Conservation (phyloP, 768 basidiomycete species). For the Lentinula sp. region DNA sequence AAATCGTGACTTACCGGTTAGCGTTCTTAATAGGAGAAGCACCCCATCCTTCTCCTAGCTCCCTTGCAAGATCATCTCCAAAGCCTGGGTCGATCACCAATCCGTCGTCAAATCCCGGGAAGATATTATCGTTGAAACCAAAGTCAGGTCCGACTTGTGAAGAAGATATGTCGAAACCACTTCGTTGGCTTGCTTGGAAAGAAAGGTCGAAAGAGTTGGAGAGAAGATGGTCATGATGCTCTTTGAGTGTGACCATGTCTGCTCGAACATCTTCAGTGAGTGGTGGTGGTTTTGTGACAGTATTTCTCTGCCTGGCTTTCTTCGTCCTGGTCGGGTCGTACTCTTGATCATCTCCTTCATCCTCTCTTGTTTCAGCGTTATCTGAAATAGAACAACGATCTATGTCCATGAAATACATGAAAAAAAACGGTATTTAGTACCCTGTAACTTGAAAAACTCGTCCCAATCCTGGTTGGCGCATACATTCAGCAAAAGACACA, state of each 20-base stretch:
- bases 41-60: slow-evolving; percentile 71
- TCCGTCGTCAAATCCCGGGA: slow-evolving; percentile 46
- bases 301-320: slow-evolving; percentile 18
- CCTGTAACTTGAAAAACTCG: slow-evolving; percentile 43
- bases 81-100: slow-evolving; percentile 54
- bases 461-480: slow-evolving; percentile 48
- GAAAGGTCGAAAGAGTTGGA: slow-evolving; percentile 63
- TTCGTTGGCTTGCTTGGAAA: slow-evolving; percentile 32
- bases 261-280: slow-evolving; percentile 41
- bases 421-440: background rate
- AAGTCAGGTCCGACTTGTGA: slow-evolving; percentile 48
- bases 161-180: slow-evolving; percentile 38
- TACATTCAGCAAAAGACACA: background rate
- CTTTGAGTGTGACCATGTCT: slow-evolving; percentile 60
- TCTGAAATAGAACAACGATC: slow-evolving; percentile 7
- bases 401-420: background rate
- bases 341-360: slow-evolving; percentile 44
- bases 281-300: slow-evolving; percentile 14
- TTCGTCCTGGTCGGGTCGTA: background rate
- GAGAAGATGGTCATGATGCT: slow-evolving; percentile 63
- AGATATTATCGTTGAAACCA: slow-evolving; percentile 41
- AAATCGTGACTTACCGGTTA: background rate
- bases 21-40: slow-evolving; percentile 19
- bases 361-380: background rate
- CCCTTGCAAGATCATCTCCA: slow-evolving; percentile 69